A percentile compares a stretch with the other conserved stretches of the same genome.
These are phyloP conservation scores for Dysphania ambrosioides DNA, from an alignment of 148 eudicot species.

Conservation along the genomic window DNA sequence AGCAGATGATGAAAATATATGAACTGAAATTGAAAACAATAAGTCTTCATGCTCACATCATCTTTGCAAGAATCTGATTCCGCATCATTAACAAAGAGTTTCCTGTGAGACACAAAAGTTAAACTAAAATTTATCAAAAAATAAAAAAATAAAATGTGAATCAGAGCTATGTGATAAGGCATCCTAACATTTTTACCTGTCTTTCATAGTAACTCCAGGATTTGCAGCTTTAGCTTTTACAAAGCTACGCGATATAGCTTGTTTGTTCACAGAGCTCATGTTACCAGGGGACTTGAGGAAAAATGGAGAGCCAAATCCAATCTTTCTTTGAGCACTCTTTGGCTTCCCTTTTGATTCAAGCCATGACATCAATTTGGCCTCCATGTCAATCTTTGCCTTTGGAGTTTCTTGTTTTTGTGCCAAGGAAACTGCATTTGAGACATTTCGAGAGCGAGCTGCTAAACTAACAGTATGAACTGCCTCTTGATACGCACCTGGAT, in stretches of 20 bases:
- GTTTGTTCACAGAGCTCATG: constrained; percentile 43
- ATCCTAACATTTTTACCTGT: constrained; percentile 33
- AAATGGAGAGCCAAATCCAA: constrained; percentile 47
- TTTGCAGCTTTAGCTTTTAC: constrained; percentile 37
- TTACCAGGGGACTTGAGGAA: constrained; percentile 45
- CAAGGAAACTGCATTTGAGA: constrained; percentile 54
- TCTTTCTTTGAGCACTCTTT: constrained; percentile 47
- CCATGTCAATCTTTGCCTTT: constrained; percentile 68
- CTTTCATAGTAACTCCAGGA: constrained; percentile 28
- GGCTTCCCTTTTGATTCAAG: constrained; percentile 85
- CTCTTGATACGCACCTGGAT: constrained; percentile 86
- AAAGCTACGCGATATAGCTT: constrained; percentile 26
- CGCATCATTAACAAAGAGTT: constrained; percentile 40
- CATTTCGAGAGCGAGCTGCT: constrained; percentile 87
- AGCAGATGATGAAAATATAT: not conserved
- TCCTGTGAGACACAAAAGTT: constrained; percentile 31
- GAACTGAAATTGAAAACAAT: not conserved
- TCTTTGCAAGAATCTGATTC: constrained; percentile 25
- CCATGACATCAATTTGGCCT: constrained; percentile 78
- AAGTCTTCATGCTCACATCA: constrained; percentile 18
- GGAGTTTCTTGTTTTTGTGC: constrained; percentile 56
- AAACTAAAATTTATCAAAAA: constrained; percentile 36
- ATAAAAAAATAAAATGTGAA: not conserved
- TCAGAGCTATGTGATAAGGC: not conserved
- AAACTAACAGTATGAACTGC: constrained; percentile 81